Base-by-base conservation (phyloP, 768 basidiomycete genomes). In the Rhizopogon rudus region DNA sequence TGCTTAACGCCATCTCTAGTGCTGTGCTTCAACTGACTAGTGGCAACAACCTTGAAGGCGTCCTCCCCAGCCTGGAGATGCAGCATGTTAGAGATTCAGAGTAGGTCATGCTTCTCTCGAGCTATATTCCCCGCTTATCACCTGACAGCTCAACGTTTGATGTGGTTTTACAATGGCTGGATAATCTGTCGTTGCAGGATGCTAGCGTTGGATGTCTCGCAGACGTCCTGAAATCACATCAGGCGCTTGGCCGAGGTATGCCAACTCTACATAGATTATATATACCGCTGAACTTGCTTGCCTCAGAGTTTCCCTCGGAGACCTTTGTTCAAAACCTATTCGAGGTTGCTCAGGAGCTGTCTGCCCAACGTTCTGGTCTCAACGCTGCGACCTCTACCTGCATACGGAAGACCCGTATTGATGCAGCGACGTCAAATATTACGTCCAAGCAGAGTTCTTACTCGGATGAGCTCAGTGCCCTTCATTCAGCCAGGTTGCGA, bases 271-370 rank as follows among this genome's bases (percentile, higher is more conserved):
- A 51, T 51, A 14, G 20, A 17, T 17, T 51, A 20, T 33, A 9
- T 37, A 35, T 17, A 14, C 20, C 25, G 10, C 54, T 58, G 41
- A 49, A 59, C 44, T 44, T 17, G 37, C 20, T 57, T 33, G 31
- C 42, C 61, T 16, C 52, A 70, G 69, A 72, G 33, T 70, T 70
- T 53, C 71, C 69, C 3, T 68, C 75, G 6, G 66, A 69, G 37
- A 71, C 74, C 16, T 82, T 84, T 59, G 60, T 82, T 17, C 76
- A 79, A 28, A 78, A 81, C 41, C 63, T 83, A 4, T 75, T 75
- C 55, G 70, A 72, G 31, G 67, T 83, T 28, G 71, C 67, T 9
- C 69, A 72, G 57, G 67, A 67, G 17, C 66, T 73, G 17, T 59
- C 64, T 10, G 66, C 67, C 45, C 57, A 59, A 20, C 7, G 50